Conservation (phyloP, 441 rosid species). For the Aquilaria agallochum region DNA sequence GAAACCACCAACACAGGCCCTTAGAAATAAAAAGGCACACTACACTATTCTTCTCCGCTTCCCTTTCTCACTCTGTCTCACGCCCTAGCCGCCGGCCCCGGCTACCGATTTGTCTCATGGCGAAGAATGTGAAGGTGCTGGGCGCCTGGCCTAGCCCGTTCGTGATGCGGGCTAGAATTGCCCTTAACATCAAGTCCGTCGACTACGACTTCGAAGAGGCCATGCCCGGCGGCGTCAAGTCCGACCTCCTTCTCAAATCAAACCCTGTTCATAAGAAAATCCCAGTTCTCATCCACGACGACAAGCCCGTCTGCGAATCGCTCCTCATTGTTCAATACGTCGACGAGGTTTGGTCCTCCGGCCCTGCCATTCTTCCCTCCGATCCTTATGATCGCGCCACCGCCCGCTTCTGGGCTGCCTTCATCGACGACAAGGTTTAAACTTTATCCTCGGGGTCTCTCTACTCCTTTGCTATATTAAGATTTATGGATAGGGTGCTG, state of each 20-base stretch:
- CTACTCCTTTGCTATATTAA: not conserved
- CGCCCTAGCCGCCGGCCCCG: not conserved
- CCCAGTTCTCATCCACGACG: slow-evolving; percentile 66
- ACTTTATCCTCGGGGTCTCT: slow-evolving; percentile 6
- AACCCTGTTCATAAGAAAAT: slow-evolving; percentile 84
- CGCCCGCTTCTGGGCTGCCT: slow-evolving; percentile 69
- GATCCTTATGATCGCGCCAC: slow-evolving; percentile 53
- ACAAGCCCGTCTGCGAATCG: slow-evolving; percentile 63
- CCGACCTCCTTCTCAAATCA: slow-evolving; percentile 62
- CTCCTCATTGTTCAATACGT: slow-evolving; percentile 67
- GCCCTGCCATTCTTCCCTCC: slow-evolving; percentile 54
- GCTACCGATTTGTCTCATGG: not conserved
- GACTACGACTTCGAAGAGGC: slow-evolving; percentile 59
- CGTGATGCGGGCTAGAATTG: slow-evolving; percentile 61
- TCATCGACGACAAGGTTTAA: slow-evolving; percentile 59
- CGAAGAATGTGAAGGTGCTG: slow-evolving; percentile 44
- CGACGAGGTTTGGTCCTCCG: slow-evolving; percentile 63
- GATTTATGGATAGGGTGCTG: too few species aligned
- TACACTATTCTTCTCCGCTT: too few species aligned
- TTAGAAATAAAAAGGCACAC: too few species aligned
- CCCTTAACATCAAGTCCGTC: slow-evolving; percentile 59
- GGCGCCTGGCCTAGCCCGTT: slow-evolving; percentile 79
- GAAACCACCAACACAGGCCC: too few species aligned
- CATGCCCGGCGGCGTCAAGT: slow-evolving; percentile 38
- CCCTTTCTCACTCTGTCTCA: not conserved